Evolutionary conservation across 2,329 filamentous ascomycete species (phyloP).

Genomic region (Nemania serpens): DNA sequence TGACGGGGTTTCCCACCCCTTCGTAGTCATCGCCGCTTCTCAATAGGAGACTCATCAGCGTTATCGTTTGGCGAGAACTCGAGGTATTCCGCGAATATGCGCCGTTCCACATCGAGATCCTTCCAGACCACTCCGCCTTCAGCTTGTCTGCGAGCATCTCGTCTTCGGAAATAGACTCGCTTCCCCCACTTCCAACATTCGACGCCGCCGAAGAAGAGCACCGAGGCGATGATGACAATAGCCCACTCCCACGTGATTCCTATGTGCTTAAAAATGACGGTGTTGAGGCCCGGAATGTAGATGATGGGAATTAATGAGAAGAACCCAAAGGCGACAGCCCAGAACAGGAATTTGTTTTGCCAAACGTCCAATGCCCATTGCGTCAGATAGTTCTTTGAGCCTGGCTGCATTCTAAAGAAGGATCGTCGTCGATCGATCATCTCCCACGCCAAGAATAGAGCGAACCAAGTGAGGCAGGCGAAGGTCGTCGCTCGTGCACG

Average conservation of each 20-base stretch:
- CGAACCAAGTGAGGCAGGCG: slow-evolving; percentile 75
- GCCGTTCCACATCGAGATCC: slow-evolving; percentile 47
- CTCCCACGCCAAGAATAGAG: slow-evolving; percentile 79
- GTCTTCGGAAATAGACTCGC: slow-evolving; percentile 48
- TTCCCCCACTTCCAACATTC: slow-evolving; percentile 65
- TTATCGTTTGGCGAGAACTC: slow-evolving; percentile 9
- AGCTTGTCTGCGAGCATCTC: slow-evolving; percentile 22
- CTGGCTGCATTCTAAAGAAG: slow-evolving; percentile 76
- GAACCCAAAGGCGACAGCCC: slow-evolving; percentile 58
- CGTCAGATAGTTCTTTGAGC: slow-evolving; percentile 62
- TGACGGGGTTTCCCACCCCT: slow-evolving; percentile 32
- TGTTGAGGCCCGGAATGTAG: slow-evolving; percentile 66
- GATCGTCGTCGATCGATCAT: slow-evolving; percentile 73
- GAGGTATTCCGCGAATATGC: slow-evolving; percentile 47
- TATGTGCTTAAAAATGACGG: slow-evolving; percentile 62
- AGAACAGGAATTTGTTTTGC: slow-evolving; percentile 75
- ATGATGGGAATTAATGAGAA: slow-evolving; percentile 55
- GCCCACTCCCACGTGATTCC: slow-evolving; percentile 68
- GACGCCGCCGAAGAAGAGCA: slow-evolving; percentile 61
- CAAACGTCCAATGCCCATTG: slow-evolving; percentile 72
- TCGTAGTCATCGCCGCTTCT: slow-evolving; percentile 34
- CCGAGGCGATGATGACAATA: slow-evolving; percentile 58
- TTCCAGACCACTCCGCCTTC: slow-evolving; percentile 41
- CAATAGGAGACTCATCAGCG: slow-evolving; percentile 2
- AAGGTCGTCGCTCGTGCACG: slow-evolving; percentile 75